A percentile compares a stretch with the other conserved stretches of the same genome.
These are phyloP conservation scores for Knoxdaviesia proteae DNA, from an alignment of 2,329 filamentous ascomycete species.

Conservation along the genomic window DNA sequence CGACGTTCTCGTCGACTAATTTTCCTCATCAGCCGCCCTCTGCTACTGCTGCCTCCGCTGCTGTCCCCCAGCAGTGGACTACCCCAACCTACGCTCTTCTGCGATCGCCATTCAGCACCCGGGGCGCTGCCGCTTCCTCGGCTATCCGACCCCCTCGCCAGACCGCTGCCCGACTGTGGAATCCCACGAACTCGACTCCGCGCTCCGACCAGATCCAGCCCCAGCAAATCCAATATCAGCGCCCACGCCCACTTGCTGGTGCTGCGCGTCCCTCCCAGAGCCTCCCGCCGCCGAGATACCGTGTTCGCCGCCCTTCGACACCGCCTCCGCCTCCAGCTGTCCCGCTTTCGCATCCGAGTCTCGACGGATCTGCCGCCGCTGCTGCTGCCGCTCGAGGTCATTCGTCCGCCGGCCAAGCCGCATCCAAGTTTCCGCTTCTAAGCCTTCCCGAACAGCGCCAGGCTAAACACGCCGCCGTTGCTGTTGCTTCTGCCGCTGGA, in stretches of 20 bases:
- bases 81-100: too few relatives aligned
- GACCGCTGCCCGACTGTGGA: conserved; percentile 33
- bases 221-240: conserved; percentile 3
- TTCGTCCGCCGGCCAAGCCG: conserved; percentile 8
- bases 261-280: neutral
- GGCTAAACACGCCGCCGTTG: conserved; percentile 16
- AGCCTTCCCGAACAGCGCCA: conserved; percentile 28
- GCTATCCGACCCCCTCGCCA: conserved; percentile 15
- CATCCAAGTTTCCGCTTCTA: conserved; percentile 29
- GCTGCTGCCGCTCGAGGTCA: conserved; percentile 14
- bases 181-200: conserved; percentile 38
- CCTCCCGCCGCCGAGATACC: conserved; percentile 9
- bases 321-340: conserved; percentile 27
- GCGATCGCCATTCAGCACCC: too few relatives aligned
- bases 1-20: too few relatives aligned
- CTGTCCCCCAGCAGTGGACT: too few relatives aligned
- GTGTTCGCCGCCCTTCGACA: conserved; percentile 25
- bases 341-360: conserved; percentile 23
- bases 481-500: neutral
- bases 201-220: conserved; percentile 13
- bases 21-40: too few relatives aligned
- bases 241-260: neutral
- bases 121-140: too few relatives aligned
- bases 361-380: conserved; percentile 16
- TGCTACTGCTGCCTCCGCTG: too few relatives aligned